phyloP scores from a whole-genome alignment of 257 asterid species.

The Salvia miltiorrhiza region DNA sequence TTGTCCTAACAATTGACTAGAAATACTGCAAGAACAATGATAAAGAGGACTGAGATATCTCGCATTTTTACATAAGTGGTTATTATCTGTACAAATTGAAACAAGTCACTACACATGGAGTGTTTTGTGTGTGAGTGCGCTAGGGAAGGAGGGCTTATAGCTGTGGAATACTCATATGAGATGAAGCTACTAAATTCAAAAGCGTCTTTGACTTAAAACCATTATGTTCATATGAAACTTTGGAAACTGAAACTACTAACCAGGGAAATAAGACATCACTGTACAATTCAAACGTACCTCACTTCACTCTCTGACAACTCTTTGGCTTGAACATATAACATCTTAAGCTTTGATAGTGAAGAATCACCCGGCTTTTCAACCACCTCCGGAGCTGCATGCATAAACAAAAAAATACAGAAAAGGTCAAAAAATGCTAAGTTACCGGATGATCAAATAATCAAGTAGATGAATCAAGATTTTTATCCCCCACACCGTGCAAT shows the following conservation, averaged over 20 bases:
- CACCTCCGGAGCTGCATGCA: conserved; percentile 72
- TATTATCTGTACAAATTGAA: neutral
- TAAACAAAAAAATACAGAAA: conserved; percentile 17
- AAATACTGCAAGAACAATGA: conserved; percentile 52
- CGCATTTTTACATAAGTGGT: neutral
- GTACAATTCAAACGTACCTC: conserved; percentile 35
- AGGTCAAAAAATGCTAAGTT: neutral
- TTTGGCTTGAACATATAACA: conserved; percentile 76
- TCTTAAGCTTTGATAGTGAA: conserved; percentile 70
- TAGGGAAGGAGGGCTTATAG: neutral
- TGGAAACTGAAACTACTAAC: conserved; percentile 12
- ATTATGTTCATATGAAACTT: neutral
- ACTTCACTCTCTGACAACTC: conserved; percentile 85
- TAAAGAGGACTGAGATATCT: conserved; percentile 11
- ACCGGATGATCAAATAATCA: neutral
- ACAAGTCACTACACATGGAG: neutral
- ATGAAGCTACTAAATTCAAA: neutral
- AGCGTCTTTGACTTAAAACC: neutral
- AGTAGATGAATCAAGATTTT: neutral
- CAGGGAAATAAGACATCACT: conserved; percentile 6
- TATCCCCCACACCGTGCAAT: neutral
- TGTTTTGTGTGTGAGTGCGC: neutral
- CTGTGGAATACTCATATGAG: neutral
- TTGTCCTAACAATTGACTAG: conserved; percentile 66
- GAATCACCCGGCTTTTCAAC: conserved; percentile 89